phyloP scores from a whole-genome alignment of 768 basidiomycete species.

The Heimioporus sp. region DNA sequence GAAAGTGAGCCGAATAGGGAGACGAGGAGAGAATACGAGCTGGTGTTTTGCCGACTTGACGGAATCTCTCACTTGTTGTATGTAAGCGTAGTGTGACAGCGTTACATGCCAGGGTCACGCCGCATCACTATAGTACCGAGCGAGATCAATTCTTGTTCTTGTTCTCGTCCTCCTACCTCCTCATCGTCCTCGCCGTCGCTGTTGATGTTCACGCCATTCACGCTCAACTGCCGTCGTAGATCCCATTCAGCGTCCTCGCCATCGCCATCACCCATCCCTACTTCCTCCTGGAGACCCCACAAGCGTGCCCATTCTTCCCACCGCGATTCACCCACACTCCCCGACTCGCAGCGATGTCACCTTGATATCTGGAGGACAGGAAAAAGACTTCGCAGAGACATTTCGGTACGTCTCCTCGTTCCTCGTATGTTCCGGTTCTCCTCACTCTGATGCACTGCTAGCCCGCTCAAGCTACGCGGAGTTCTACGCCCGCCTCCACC shows the following conservation, averaged over 20 bases:
- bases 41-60: conserved; percentile 20
- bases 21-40: conserved; percentile 8
- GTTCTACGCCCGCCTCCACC: conserved; percentile 29
- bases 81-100: conserved; percentile 16
- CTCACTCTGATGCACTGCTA: not conserved
- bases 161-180: not conserved
- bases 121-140: conserved; percentile 11
- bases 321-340: conserved; percentile 32
- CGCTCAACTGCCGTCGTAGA: conserved; percentile 43
- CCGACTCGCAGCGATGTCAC: conserved; percentile 48
- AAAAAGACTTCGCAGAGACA: conserved; percentile 51
- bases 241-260: conserved; percentile 50
- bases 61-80: conserved; percentile 18
- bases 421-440: not conserved
- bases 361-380: conserved; percentile 52
- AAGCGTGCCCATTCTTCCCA: conserved; percentile 51
- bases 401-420: conserved; percentile 37
- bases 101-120: conserved; percentile 18
- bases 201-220: conserved; percentile 27
- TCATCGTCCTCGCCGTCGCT: not conserved
- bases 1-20: no score
- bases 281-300: conserved; percentile 37
- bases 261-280: conserved; percentile 34
- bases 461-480: conserved; percentile 21
- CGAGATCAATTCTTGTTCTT: conserved; percentile 6